Evolutionary conservation across 768 basidiomycete genomes (phyloP), one percentile per base, ranked within the genome.

Genomic region (Crassisporium funariophilum): DNA sequence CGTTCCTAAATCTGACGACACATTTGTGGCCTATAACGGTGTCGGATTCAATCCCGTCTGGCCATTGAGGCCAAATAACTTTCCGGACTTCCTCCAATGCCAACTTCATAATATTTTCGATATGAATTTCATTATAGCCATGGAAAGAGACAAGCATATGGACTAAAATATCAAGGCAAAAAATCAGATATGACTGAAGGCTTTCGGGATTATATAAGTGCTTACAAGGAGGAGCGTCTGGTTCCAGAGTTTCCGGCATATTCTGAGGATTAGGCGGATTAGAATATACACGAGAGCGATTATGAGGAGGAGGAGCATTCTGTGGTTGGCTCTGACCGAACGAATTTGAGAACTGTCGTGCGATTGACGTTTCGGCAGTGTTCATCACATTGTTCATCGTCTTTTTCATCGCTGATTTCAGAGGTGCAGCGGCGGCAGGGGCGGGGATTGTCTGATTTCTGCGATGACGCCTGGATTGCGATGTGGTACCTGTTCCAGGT

Each of bases 71-170:
- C 54, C 83, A 70, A 17, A 90, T 72, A 2, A 68, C 62, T 31
- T 76, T 70, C 47, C 78, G 69, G 33, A 90, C 72, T 53, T 86
- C 84, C 25, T 80, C 75, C 38, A 84, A 65, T 1, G 80, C 82
- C 4, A 71, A 64, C 31, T 68, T 62, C 47, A 73, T 68, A 25
- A 77, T 66, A 46, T 77, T 74, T 52, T 84, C 81, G 38, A 82
- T 68, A 38, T 75, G 75, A 35, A 90, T 65, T 64, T 88, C 83
- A 55, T 80, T 84, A 46, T 78, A 77, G 34, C 81, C 77, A 48
- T 77, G 75, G 56, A 91, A 81, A 17, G 84, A 79, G 38, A 91
- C 69, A 58, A 89, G 84, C 70, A 89, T 73, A 58, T 90, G 86
- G 53, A 81, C 88, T 90, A 39, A 54, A 39, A 48, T n/a, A 40